Percentiles rank a stretch among this genome's conserved stretches.
These are phyloP conservation scores for Russula sp. DNA, from an alignment of 768 basidiomycete genomes.

Conservation along the genomic window DNA sequence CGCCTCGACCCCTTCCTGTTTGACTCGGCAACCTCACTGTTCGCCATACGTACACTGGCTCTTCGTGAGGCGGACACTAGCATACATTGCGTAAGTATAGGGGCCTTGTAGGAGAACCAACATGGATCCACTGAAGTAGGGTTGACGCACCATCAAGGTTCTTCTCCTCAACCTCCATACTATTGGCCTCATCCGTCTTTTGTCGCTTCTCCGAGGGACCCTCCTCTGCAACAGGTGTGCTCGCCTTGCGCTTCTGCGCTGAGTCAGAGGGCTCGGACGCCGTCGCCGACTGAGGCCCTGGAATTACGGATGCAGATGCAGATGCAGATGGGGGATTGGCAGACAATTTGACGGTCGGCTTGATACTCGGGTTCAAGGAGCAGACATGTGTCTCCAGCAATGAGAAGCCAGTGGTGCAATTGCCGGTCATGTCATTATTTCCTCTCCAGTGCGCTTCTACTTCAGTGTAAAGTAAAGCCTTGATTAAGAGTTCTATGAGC, in stretches of 20 bases:
- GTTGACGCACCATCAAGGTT: slow-evolving; percentile 30
- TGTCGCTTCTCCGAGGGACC: slow-evolving; percentile 58
- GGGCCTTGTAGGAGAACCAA: slow-evolving; percentile 31
- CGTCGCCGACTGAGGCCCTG: background rate
- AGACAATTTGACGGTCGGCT: slow-evolving; percentile 20
- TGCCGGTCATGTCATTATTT: slow-evolving; percentile 44
- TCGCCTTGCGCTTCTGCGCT: slow-evolving; percentile 20
- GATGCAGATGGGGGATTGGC: slow-evolving; percentile 7
- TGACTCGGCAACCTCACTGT: slow-evolving; percentile 1
- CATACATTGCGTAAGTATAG: background rate
- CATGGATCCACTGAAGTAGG: slow-evolving; percentile 8
- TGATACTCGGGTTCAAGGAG: slow-evolving; percentile 40
- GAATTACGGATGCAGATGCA: background rate
- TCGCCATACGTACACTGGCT: background rate
- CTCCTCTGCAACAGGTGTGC: slow-evolving; percentile 29
- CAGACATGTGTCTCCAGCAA: slow-evolving; percentile 72
- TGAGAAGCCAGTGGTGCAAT: slow-evolving; percentile 66
- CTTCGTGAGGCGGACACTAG: slow-evolving; percentile 2
- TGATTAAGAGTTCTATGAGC: slow-evolving; percentile 70
- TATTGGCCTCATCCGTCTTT: slow-evolving; percentile 44
- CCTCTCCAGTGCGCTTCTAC: slow-evolving; percentile 78
- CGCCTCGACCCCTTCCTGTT: slow-evolving; percentile 6
- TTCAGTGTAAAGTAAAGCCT: slow-evolving; percentile 73
- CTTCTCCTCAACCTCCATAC: slow-evolving; percentile 23
- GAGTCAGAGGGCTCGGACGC: slow-evolving; percentile 4